These are phyloP conservation scores for Pythium coloratum DNA, from an alignment of 352 stramenopile genomes.

Conservation along the genomic window DNA sequence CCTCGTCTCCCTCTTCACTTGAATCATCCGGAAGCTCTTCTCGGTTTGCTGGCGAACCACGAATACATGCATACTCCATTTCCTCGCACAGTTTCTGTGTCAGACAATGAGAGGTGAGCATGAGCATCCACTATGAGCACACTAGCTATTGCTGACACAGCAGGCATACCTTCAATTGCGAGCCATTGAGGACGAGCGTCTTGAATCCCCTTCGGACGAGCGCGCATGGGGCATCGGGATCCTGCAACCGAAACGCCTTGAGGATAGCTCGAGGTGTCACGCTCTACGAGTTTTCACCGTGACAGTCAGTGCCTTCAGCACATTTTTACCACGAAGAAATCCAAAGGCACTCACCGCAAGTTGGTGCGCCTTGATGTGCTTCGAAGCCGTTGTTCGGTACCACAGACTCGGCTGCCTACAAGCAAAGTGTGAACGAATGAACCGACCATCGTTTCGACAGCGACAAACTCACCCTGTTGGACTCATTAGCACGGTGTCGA, in stretches of 20 bases:
- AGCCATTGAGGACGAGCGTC: constrained; percentile 21
- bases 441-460: no score
- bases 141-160: neutral
- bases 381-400: constrained; percentile 53
- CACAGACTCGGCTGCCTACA: constrained; percentile 56
- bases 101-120: neutral
- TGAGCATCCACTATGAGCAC: neutral
- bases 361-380: constrained; percentile 39
- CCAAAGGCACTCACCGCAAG: constrained; percentile 30
- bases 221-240: constrained; percentile 13
- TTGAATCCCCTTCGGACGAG: constrained; percentile 39
- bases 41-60: neutral
- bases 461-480: constrained; percentile 39
- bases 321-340: no score
- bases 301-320: no score
- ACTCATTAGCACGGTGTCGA: constrained; percentile 61
- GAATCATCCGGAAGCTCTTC: neutral
- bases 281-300: constrained; percentile 22
- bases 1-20: neutral
- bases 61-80: constrained; percentile 39
- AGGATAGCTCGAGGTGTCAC: constrained; percentile 45
- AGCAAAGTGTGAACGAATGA: constrained; percentile 10
- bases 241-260: constrained; percentile 18
- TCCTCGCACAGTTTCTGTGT: constrained; percentile 36
- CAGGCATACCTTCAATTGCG: constrained; percentile 39